phyloP scores from a whole-genome alignment of 495 filamentous ascomycete genomes.

The Penicillium silybi region DNA sequence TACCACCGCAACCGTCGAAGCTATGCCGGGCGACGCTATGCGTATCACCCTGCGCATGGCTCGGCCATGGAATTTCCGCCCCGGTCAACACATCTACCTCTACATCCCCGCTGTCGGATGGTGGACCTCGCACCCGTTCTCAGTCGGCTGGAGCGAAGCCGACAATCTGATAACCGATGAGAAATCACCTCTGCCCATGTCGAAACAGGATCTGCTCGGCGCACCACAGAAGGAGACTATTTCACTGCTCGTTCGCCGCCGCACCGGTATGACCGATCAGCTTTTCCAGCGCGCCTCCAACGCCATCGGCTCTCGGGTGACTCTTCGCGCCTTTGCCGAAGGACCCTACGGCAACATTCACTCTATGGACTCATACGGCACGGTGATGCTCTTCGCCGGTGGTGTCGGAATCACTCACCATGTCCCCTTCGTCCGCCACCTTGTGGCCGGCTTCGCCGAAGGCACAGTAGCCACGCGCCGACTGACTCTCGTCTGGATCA shows the following conservation, averaged over 20 bases:
- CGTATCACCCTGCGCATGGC: conserved; percentile 78
- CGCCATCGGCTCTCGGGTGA: conserved; percentile 41
- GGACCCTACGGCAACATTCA: conserved; percentile 86
- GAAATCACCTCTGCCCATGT: conserved; percentile 37
- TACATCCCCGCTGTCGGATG: conserved; percentile 70
- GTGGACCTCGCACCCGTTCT: conserved; percentile 93
- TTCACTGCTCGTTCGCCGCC: conserved; percentile 77
- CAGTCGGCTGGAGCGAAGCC: conserved; percentile 75
- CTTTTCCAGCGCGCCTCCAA: conserved; percentile 62
- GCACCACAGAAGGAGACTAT: conserved; percentile 52
- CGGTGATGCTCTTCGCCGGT: conserved; percentile 83
- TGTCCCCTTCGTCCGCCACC: conserved; percentile 78
- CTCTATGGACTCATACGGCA: conserved; percentile 83
- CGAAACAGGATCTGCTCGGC: conserved; percentile 29
- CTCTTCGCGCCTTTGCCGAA: conserved; percentile 63
- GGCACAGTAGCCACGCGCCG: conserved; percentile 75
- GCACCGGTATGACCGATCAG: conserved; percentile 81
- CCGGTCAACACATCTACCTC: conserved; percentile 85
- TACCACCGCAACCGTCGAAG: conserved; percentile 69
- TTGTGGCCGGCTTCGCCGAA: conserved; percentile 68
- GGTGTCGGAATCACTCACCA: conserved; percentile 94
- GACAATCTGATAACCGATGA: conserved; percentile 35
- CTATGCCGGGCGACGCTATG: conserved; percentile 76
- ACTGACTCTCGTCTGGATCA: conserved; percentile 83
- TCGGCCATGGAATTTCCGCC: conserved; percentile 69